Base-by-base conservation (phyloP, 31 red algal genomes). In the Odonthalia washingtoniensis region DNA sequence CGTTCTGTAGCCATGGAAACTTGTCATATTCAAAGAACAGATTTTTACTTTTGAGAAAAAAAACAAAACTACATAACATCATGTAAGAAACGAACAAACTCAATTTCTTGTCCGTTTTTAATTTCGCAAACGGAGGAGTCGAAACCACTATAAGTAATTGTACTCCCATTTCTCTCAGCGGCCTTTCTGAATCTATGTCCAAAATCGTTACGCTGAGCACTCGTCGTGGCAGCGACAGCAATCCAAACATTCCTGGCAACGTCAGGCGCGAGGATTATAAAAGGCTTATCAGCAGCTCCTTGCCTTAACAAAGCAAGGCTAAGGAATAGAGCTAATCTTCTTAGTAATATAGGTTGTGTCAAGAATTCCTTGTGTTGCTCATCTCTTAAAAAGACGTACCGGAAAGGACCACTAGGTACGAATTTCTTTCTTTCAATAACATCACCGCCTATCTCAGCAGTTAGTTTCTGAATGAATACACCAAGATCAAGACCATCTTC, bases 21-120 rank as follows among this genome's bases (percentile, higher is more conserved):
- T n/a, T n/a, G n/a, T n/a, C n/a, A n/a, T n/a, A n/a, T n/a, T n/a
- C n/a, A n/a, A 14, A 17, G 52, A 14, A 14, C 14, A 61, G 52
- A 24, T 61, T 61, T 61, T 61, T 24, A 61, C 24, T 14, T 17
- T 24, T 17, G 14, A 24, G 16, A 17, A 37, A 5, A 2, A 52
- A 52, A 64, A 27, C 40, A 30, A 67, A 35, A 94, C 65, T 75
- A 67, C 88, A 95, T 91, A 2, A 95, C 82, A 46, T 95, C 93
- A 53, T 95, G 93, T 27, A 95, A 78, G 65, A 87, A 95, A 32
- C 93, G 83, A 39, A 95, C 86, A 70, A 95, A 95, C 65, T 95
- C 93, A 52, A 87, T 91, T 75, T 95, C 93, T 38, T 95, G 93
- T 30, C 93, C 93, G 77, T 95, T 88, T 28, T 84, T 64, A 39